phyloP scores from a whole-genome alignment of 495 filamentous ascomycete genomes.

The Xylaria acuta region DNA sequence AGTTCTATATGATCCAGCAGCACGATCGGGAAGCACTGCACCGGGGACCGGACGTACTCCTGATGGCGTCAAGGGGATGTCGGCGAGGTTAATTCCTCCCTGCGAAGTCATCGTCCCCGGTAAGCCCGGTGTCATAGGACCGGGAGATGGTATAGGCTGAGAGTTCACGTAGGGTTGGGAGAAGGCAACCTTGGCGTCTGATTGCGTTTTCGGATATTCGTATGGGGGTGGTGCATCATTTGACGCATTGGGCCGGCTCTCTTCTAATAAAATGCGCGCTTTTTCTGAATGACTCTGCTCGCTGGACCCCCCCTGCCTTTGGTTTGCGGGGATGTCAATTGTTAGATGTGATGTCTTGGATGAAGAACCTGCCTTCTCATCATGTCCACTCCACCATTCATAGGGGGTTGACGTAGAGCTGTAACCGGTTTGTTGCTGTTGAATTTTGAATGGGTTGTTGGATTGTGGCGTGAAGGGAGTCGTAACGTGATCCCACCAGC shows the following conservation, averaged over 20 bases:
- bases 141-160: slow-evolving; percentile 53
- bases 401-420: slow-evolving; percentile 24
- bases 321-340: slow-evolving; percentile 27
- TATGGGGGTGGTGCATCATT: slow-evolving; percentile 52
- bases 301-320: slow-evolving; percentile 28
- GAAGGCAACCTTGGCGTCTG: slow-evolving; percentile 46
- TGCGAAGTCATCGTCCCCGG: slow-evolving; percentile 55
- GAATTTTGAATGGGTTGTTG: slow-evolving; percentile 48
- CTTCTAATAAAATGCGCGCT: slow-evolving; percentile 43
- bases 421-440: slow-evolving; percentile 33
- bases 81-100: slow-evolving; percentile 47
- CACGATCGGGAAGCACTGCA: slow-evolving; percentile 43
- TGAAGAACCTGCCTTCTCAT: slow-evolving; percentile 41
- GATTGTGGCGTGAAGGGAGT: slow-evolving; percentile 67
- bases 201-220: slow-evolving; percentile 43
- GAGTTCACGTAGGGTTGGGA: slow-evolving; percentile 44
- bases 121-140: slow-evolving; percentile 48
- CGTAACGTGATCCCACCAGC: slow-evolving; percentile 89
- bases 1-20: slow-evolving; percentile 45
- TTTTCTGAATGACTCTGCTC: slow-evolving; percentile 46
- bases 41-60: slow-evolving; percentile 25
- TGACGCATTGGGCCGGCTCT: slow-evolving; percentile 28
- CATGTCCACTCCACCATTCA: slow-evolving; percentile 47
- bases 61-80: slow-evolving; percentile 49
- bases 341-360: slow-evolving; percentile 26